Percentiles rank a stretch among this genome's conserved stretches.
Conservation (phyloP, 208 protist genomes). For the Naegleria gruberi region DNA sequence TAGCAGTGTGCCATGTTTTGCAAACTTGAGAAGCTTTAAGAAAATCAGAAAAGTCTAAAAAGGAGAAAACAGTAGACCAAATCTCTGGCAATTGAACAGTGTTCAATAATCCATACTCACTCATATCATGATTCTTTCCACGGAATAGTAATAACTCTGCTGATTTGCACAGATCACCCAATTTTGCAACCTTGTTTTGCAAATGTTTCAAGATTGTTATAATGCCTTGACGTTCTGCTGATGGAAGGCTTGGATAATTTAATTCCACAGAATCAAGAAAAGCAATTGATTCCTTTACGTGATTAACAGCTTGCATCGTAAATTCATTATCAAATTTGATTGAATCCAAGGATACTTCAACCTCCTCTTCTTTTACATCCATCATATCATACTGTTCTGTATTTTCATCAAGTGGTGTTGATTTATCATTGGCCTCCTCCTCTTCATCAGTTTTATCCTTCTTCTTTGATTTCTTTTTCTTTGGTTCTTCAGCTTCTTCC, state of each 20-base stretch:
- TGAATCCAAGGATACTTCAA: no score
- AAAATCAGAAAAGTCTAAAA: neutral
- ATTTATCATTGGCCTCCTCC: no score
- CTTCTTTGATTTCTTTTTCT: no score
- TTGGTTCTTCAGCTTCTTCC: no score
- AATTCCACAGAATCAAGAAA: no score
- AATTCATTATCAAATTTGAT: no score
- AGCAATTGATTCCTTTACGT: no score
- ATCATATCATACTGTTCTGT: no score
- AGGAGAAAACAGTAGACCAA: neutral
- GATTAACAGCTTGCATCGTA: no score
- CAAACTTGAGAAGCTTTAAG: neutral
- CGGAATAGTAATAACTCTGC: neutral
- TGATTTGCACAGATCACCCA: neutral
- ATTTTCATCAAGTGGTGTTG: no score
- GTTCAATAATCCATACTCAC: neutral
- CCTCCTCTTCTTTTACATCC: no score
- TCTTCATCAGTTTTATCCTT: no score
- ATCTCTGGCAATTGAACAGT: neutral
- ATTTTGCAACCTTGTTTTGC: neutral
- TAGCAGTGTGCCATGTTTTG: neutral
- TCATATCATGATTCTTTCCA: neutral
- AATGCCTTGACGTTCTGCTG: neutral
- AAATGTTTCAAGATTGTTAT: neutral
- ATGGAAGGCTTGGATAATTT: neutral